These are phyloP conservation scores for Heterococcus sp. DNA, from an alignment of 108 stramenopile genomes.

Conservation along the genomic window DNA sequence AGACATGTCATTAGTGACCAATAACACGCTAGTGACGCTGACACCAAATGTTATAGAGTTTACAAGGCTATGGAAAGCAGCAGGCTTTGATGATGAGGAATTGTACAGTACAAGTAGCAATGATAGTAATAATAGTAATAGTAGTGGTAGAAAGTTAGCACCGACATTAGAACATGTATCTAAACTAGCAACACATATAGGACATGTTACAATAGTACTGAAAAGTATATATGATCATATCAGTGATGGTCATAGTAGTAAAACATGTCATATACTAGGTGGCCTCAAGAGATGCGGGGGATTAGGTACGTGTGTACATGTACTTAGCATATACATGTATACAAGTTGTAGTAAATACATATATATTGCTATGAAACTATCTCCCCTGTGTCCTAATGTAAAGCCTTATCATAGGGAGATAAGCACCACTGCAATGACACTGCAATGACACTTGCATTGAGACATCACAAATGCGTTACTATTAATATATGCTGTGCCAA, in stretches of 20 bases:
- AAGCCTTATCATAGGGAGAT: too few species aligned
- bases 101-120: slow-evolving; percentile 15
- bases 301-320: too few species aligned
- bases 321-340: too few species aligned
- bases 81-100: not conserved
- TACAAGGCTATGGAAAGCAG: slow-evolving; percentile 61
- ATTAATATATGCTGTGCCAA: too few species aligned
- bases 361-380: too few species aligned
- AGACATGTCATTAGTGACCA: not conserved
- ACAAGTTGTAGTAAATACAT: too few species aligned
- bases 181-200: slow-evolving; percentile 11
- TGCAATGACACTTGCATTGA: too few species aligned
- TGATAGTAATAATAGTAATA: not conserved
- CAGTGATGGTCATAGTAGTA: slow-evolving; percentile 18
- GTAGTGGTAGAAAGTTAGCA: not conserved
- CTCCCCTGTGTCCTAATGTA: too few species aligned
- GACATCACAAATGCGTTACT: too few species aligned
- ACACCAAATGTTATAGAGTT: slow-evolving; percentile 92
- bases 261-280: slow-evolving; percentile 71
- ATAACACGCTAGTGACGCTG: slow-evolving; percentile 38
- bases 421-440: too few species aligned
- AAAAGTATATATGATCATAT: slow-evolving; percentile 65
- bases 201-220: slow-evolving; percentile 59
- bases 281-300: slow-evolving; percentile 91
- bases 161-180: not conserved